Conservation (phyloP, 768 basidiomycete genomes). For the Psilocybe tampanensis region DNA sequence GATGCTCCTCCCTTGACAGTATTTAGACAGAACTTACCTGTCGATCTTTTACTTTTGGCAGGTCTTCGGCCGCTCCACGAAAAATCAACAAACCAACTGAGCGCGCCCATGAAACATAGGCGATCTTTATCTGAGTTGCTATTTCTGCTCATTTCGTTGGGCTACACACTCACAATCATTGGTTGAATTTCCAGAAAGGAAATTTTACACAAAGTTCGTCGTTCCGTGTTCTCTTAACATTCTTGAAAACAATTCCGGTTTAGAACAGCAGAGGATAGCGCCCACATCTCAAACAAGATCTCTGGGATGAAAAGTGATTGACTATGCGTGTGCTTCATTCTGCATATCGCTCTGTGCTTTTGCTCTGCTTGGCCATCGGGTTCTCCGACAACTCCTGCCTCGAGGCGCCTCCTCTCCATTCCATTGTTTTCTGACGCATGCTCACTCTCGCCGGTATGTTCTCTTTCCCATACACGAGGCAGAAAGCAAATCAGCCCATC, state of each 20-base stretch:
- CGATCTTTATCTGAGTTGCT: neutral
- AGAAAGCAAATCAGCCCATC: neutral
- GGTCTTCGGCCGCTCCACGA: neutral
- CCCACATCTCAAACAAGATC: neutral
- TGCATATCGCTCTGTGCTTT: neutral
- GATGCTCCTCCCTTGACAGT: neutral
- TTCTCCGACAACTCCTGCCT: neutral
- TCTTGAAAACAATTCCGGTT: neutral
- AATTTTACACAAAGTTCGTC: slow-evolving; percentile 1
- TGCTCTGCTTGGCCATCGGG: neutral
- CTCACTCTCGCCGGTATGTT: neutral
- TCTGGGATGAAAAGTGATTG: neutral
- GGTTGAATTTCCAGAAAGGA: neutral
- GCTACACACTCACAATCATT: neutral
- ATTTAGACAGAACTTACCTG: neutral
- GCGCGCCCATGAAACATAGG: slow-evolving; percentile 8
- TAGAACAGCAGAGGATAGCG: neutral
- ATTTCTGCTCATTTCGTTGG: neutral
- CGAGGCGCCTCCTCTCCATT: neutral
- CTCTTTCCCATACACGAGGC: neutral
- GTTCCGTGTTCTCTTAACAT: neutral
- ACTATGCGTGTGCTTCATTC: neutral
- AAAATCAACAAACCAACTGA: neutral
- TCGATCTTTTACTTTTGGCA: slow-evolving; percentile 1
- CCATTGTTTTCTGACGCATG: neutral